A percentile compares a stretch with the other conserved stretches of the same genome.
Evolutionary conservation across 345 rosid genomes (phyloP).

Genomic region (Xanthoceras sorbifolium): DNA sequence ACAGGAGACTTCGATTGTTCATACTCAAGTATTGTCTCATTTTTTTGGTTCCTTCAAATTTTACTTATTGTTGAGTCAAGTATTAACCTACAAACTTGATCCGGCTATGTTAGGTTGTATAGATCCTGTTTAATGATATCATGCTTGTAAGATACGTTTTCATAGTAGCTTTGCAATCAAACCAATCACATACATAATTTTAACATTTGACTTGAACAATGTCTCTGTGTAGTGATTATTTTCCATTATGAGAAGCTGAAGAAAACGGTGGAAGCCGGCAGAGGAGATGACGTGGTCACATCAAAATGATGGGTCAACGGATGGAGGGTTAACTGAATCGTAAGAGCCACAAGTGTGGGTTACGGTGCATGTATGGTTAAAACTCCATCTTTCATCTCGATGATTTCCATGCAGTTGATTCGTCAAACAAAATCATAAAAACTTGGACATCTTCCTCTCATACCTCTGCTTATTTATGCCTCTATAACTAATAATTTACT

Average conservation of each 20-base stretch:
- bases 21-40: background rate
- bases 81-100: slow-evolving; percentile 15
- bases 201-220: no score
- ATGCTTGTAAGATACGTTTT: no score
- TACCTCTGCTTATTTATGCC: background rate
- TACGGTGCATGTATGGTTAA: slow-evolving; percentile 3
- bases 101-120: no score
- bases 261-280: slow-evolving; percentile 12
- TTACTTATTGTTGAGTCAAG: slow-evolving; percentile 5
- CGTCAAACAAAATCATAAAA: background rate
- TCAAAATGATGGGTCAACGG: slow-evolving; percentile 18
- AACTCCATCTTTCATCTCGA: slow-evolving; percentile 41
- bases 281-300: slow-evolving; percentile 24
- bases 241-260: no score
- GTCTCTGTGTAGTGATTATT: no score
- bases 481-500: no score
- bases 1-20: no score
- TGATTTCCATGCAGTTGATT: slow-evolving; percentile 35
- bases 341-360: slow-evolving; percentile 28
- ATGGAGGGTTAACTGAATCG: slow-evolving; percentile 20
- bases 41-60: background rate
- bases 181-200: no score
- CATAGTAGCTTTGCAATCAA: no score
- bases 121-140: no score
- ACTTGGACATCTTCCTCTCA: slow-evolving; percentile 5